Evolutionary conservation across 1,284 basidiomycete genomes (phyloP).

Genomic region (Tremellales sp.): DNA sequence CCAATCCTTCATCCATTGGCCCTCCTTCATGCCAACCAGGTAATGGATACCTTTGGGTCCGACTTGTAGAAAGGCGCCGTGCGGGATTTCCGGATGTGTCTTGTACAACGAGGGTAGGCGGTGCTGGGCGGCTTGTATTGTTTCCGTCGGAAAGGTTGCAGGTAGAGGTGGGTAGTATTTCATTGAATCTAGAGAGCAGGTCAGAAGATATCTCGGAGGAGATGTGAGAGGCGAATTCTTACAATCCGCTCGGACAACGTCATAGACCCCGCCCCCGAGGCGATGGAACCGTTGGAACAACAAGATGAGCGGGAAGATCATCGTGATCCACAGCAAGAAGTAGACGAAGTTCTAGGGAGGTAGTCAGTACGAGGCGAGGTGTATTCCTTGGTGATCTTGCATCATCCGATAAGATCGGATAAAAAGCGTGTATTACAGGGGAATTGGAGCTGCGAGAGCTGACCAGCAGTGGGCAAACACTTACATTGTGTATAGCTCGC

Average conservation of each 20-base stretch:
- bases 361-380: constrained; percentile 1
- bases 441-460: not conserved
- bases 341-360: constrained; percentile 57
- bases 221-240: constrained; percentile 7
- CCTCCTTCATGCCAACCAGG: constrained; percentile 59
- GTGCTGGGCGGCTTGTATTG: constrained; percentile 24
- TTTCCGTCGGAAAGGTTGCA: constrained; percentile 33
- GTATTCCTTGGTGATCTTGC: too few relatives aligned
- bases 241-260: constrained; percentile 25
- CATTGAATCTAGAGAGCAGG: constrained; percentile 23
- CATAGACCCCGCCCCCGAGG: constrained; percentile 28
- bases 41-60: constrained; percentile 47
- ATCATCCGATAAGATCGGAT: not conserved
- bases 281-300: constrained; percentile 50
- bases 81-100: constrained; percentile 36
- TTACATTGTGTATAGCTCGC: constrained; percentile 56
- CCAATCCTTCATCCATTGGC: constrained; percentile 72
- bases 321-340: constrained; percentile 59
- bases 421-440: too few relatives aligned
- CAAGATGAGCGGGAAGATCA: constrained; percentile 71
- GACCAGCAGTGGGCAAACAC: constrained; percentile 1
- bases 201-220: not conserved
- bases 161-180: constrained; percentile 42
- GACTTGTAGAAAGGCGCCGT: constrained; percentile 20
- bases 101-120: constrained; percentile 36